These are phyloP conservation scores for Abortiporus biennis DNA, from an alignment of 1,284 basidiomycete species.

Conservation along the genomic window DNA sequence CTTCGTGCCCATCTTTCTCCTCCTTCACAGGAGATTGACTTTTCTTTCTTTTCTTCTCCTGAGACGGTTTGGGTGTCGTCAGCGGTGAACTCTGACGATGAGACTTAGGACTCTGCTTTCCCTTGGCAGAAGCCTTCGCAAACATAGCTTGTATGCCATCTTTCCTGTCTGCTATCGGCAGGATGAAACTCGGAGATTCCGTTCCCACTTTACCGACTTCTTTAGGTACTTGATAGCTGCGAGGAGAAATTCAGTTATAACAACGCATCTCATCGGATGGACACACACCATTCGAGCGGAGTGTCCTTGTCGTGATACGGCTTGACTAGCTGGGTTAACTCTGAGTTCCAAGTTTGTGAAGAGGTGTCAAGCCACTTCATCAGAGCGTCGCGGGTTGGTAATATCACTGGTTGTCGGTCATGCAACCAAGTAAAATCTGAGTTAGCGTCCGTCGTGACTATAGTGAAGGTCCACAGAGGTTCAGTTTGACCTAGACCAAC, in stretches of 20 bases:
- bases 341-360: conserved; percentile 53
- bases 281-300: conserved; percentile 65
- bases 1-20: neutral
- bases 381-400: conserved; percentile 58
- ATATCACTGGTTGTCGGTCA: conserved; percentile 89
- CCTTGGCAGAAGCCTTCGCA: no score
- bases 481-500: conserved; percentile 40
- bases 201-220: conserved; percentile 90
- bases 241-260: neutral
- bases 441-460: conserved; percentile 79
- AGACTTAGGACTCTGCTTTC: no score
- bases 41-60: no score
- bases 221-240: conserved; percentile 80
- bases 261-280: neutral
- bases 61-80: no score
- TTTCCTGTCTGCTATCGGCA: conserved; percentile 73
- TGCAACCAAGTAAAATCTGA: conserved; percentile 76
- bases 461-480: conserved; percentile 79
- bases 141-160: conserved; percentile 92
- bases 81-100: no score
- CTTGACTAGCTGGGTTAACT: conserved; percentile 58
- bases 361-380: conserved; percentile 77
- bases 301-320: conserved; percentile 52
- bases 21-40: no score
- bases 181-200: conserved; percentile 78